A percentile compares a stretch with the other conserved stretches of the same genome.
phyloP scores from a whole-genome alignment of 2,329 filamentous ascomycete species.

The Nigrospora oryzae region DNA sequence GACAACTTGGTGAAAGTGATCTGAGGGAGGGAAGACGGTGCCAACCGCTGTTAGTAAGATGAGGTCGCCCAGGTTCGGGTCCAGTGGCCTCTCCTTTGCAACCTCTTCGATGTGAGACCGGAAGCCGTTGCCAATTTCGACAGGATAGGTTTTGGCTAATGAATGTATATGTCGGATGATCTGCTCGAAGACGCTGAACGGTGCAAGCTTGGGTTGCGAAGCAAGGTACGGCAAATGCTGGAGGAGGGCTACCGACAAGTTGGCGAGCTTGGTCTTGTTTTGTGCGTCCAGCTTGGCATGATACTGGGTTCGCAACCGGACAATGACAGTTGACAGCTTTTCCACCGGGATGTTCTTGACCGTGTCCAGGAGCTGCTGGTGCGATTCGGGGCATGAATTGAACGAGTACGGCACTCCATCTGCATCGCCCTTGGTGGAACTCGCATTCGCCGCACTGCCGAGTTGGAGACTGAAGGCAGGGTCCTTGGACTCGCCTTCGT shows the following conservation, averaged over 20 bases:
- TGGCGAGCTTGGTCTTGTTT: slow-evolving; percentile 75
- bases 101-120: slow-evolving; percentile 61
- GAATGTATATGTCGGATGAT: slow-evolving; percentile 88
- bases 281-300: slow-evolving; percentile 77
- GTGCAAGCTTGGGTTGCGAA: slow-evolving; percentile 31
- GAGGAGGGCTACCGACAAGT: slow-evolving; percentile 59
- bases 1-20: slow-evolving; percentile 93
- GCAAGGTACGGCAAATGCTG: slow-evolving; percentile 49
- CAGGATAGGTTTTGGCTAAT: slow-evolving; percentile 75
- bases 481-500: slow-evolving; percentile 46
- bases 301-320: slow-evolving; percentile 85
- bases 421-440: slow-evolving; percentile 35
- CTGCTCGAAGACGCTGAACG: slow-evolving; percentile 66
- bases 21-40: slow-evolving; percentile 85
- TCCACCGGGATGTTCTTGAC: slow-evolving; percentile 51
- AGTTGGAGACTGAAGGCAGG: slow-evolving; percentile 35
- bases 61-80: slow-evolving; percentile 61
- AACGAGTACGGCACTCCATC: slow-evolving; percentile 74
- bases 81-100: slow-evolving; percentile 35
- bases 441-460: slow-evolving; percentile 27
- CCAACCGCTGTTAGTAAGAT: slow-evolving; percentile 76
- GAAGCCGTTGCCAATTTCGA: slow-evolving; percentile 71
- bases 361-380: slow-evolving; percentile 64
- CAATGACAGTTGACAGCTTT: slow-evolving; percentile 70
- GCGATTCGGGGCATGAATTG: slow-evolving; percentile 64